Evolutionary conservation across 2,329 filamentous ascomycete genomes (phyloP).

Genomic region (Cercospora canescens): DNA sequence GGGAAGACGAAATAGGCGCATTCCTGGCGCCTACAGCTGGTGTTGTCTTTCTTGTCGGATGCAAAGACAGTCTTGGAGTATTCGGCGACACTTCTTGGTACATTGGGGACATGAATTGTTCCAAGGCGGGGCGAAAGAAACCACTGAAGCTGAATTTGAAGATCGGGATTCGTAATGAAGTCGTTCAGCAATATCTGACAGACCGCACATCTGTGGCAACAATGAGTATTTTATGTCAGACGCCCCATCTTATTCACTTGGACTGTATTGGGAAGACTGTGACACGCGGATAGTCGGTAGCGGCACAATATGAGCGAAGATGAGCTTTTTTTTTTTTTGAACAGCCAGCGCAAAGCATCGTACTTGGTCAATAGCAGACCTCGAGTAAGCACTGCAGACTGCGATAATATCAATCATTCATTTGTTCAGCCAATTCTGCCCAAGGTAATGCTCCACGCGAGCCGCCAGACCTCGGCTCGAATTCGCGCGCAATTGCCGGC

Average conservation of each 20-base stretch:
- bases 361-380: not conserved
- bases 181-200: not conserved
- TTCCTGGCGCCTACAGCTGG: not conserved
- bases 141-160: not conserved
- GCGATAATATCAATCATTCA: not conserved
- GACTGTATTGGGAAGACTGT: not conserved
- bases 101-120: not conserved
- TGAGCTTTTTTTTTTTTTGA: too few species aligned
- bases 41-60: not conserved
- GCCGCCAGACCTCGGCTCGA: conserved; percentile 6
- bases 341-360: not conserved
- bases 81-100: not conserved
- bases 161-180: not conserved
- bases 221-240: not conserved
- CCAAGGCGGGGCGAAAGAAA: not conserved
- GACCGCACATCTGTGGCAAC: not conserved
- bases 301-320: not conserved
- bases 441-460: not conserved
- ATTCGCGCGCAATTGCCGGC: conserved; percentile 2
- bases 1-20: not conserved
- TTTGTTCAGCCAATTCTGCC: not conserved
- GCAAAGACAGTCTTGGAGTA: not conserved
- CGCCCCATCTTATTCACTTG: not conserved
- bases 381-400: not conserved
- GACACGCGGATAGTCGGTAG: not conserved